Conservation (phyloP, 2,329 filamentous ascomycete species). For the Fusarium keratoplasticum region DNA sequence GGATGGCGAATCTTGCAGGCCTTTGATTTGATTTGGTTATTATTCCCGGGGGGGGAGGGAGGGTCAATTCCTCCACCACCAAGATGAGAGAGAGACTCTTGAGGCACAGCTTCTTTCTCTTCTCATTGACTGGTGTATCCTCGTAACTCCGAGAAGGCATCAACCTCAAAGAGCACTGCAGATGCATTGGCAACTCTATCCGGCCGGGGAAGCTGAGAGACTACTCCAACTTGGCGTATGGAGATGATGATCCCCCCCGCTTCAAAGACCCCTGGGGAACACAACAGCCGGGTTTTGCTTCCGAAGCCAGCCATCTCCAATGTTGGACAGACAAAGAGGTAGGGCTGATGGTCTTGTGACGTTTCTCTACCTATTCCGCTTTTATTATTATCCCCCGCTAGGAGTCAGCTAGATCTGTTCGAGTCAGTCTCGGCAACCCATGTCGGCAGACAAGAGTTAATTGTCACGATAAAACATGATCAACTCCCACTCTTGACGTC, state of each 20-base stretch:
- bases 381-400: not conserved
- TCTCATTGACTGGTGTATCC: not conserved
- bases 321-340: not conserved
- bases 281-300: constrained; percentile 13
- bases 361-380: not conserved
- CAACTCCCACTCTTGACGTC: not conserved
- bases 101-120: not conserved
- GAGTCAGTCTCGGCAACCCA: not conserved
- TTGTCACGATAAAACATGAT: not conserved
- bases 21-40: constrained; percentile 4
- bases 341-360: constrained; percentile 2
- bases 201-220: not conserved
- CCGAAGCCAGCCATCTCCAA: constrained; percentile 2
- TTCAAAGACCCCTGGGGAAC: not conserved
- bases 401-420: not conserved
- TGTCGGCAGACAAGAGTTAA: not conserved
- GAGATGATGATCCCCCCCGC: not conserved
- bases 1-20: constrained; percentile 21
- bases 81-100: not conserved
- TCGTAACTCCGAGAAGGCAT: not conserved
- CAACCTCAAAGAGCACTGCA: not conserved
- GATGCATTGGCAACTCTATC: not conserved
- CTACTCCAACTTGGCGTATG: not conserved
- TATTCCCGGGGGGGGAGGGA: not conserved
- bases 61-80: not conserved